Base-by-base conservation (phyloP, 2,329 filamentous ascomycete genomes). In the Cercospora sojina region DNA sequence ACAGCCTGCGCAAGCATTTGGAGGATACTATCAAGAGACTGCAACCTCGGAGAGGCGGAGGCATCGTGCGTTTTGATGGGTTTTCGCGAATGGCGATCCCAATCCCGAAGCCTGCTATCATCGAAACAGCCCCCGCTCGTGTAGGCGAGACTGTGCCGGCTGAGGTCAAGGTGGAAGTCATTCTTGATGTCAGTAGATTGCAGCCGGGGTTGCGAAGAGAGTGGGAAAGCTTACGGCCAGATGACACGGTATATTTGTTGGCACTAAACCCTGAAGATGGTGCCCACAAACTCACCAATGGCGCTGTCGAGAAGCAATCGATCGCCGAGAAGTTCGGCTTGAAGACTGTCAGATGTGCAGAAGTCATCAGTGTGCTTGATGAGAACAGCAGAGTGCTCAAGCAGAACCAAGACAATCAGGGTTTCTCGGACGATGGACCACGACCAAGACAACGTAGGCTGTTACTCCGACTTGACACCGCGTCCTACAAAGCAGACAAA, bases 51-150 rank as follows among this genome's bases (percentile, higher is more conserved):
- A 76, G 63, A 23, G 70, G 84, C 66, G 90, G 89, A n/a, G 86
- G 88, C 69, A 89, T 86, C 43, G 80, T 84, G 0, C 83, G 81
- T 5, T 98, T 98, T 75, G 84, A 90, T 12, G 94, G 95, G 0
- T 93, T 91, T 73, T 96, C 94, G 2, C 92, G 88, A 73, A 97
- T 98, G 93, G 93, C 93, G 2, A 83, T 98, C 62, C 90, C 92
- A 0, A 95, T 97, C 66, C 85, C 87, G 18, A 95, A 92, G 74
- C 91, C 93, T 69, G 90, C 92, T 73, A 91, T 99, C 57, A 84
- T 97, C 31, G 93, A 99, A 74, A 90, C 94, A 25, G 87, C 90
- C 3, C 92, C 92, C 0, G 86, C 95, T 7, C 86, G 89, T 41
- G 93, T 99, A 62, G 95, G 95, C 13, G 89, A 93, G 58, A 85